Percentiles rank a stretch among this genome's conserved stretches.
Conservation (phyloP, 768 basidiomycete genomes). For the Russula ochroleuca region DNA sequence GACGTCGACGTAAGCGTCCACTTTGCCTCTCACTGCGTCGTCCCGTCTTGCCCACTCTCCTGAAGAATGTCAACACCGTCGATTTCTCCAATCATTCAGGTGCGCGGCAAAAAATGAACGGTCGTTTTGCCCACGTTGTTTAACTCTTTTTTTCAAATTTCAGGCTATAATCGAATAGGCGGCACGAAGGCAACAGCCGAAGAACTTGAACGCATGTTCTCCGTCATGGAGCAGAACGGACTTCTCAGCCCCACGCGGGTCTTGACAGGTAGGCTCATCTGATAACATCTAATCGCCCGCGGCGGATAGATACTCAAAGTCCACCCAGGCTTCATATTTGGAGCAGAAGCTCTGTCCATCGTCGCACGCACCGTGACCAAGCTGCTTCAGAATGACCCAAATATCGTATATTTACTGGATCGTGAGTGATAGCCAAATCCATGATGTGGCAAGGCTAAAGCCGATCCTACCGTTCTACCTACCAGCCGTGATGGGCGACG, state of each 20-base stretch:
- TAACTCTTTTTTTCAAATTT: neutral
- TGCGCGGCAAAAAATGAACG: conserved; percentile 34
- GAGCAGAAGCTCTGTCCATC: conserved; percentile 67
- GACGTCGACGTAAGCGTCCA: conserved; percentile 79
- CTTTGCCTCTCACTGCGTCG: neutral
- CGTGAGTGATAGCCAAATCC: conserved; percentile 49
- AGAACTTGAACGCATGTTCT: conserved; percentile 74
- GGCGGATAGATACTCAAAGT: neutral
- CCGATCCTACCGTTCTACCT: neutral
- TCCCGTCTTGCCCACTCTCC: conserved; percentile 8
- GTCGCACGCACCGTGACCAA: conserved; percentile 59
- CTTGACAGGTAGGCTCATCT: conserved; percentile 57
- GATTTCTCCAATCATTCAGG: conserved; percentile 95
- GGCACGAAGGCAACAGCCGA: conserved; percentile 74
- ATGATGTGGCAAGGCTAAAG: neutral
- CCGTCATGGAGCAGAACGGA: conserved; percentile 68
- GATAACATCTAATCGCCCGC: neutral
- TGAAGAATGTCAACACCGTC: conserved; percentile 82
- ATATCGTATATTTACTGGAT: conserved; percentile 83
- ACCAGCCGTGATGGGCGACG: conserved; percentile 90
- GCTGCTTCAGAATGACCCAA: conserved; percentile 53
- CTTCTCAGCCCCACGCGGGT: conserved; percentile 67
- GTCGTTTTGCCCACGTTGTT: neutral
- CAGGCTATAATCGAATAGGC: conserved; percentile 79
- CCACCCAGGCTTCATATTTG: conserved; percentile 78